Conservation (phyloP, 2,329 filamentous ascomycete genomes). For the Didymosphaeria variabile region DNA sequence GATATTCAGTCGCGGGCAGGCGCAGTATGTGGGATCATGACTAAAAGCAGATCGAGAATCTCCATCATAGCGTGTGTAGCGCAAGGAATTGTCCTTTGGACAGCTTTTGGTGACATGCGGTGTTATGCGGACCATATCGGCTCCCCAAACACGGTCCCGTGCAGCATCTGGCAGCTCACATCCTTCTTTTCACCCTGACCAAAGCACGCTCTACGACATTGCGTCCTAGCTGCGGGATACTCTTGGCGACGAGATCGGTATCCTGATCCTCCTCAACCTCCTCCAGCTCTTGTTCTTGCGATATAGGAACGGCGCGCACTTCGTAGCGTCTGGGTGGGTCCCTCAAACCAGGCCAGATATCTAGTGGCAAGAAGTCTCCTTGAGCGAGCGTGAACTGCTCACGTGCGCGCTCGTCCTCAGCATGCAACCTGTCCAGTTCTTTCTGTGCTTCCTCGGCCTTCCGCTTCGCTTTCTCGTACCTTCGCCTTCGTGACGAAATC, state of each 20-base stretch:
- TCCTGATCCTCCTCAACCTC: conserved; percentile 25
- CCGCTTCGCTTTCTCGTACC: conserved; percentile 76
- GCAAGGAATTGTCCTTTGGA: not conserved
- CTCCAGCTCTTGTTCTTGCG: conserved; percentile 27
- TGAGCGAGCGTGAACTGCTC: conserved; percentile 83
- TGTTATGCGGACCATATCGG: not conserved
- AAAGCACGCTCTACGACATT: conserved; percentile 48
- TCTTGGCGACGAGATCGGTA: conserved; percentile 30
- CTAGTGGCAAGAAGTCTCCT: conserved; percentile 85
- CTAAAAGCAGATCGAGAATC: not conserved
- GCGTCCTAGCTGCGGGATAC: conserved; percentile 46
- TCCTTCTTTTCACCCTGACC: conserved; percentile 47
- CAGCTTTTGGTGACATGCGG: not conserved
- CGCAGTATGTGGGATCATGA: not conserved
- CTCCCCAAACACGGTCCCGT: not conserved
- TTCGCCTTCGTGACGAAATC: conserved; percentile 75
- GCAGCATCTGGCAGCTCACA: conserved; percentile 28
- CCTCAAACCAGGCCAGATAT: conserved; percentile 77
- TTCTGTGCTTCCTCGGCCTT: conserved; percentile 81
- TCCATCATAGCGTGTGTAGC: not conserved
- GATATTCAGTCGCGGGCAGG: not conserved
- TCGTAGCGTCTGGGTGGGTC: conserved; percentile 48
- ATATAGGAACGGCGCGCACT: conserved; percentile 34
- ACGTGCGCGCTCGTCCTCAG: conserved; percentile 74
- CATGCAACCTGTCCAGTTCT: conserved; percentile 77